Evolutionary conservation across 2,329 filamentous ascomycete species (phyloP).

Genomic region (Eutypa lata): DNA sequence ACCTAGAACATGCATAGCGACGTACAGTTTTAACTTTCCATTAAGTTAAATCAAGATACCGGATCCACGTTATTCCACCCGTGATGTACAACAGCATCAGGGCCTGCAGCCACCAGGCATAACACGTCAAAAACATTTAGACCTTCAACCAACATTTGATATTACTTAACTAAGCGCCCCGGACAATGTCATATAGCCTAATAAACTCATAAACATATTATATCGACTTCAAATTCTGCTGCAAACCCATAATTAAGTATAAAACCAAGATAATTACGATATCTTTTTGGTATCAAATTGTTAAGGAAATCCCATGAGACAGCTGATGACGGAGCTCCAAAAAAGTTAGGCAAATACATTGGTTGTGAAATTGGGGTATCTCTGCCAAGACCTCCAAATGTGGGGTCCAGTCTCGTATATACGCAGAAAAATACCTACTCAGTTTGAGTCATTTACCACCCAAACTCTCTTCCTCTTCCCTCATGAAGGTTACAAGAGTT

Average conservation of each 20-base stretch:
- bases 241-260: no score
- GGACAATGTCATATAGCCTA: no score
- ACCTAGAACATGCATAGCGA: no score
- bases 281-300: no score
- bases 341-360: not conserved
- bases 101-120: not conserved
- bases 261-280: no score
- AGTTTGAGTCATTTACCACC: not conserved
- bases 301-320: not conserved
- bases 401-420: not conserved
- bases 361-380: not conserved
- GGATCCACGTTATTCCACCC: not conserved
- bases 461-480: not conserved
- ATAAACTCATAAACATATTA: no score
- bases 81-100: not conserved
- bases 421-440: not conserved
- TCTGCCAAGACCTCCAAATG: not conserved
- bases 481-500: not conserved
- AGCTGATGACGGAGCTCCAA: not conserved
- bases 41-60: not conserved
- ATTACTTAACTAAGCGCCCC: not conserved
- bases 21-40: not conserved
- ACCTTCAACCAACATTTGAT: not conserved
- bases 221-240: no score
- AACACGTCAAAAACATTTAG: not conserved